Evolutionary conservation across 192 early-diverging fungal species (phyloP).

Genomic region (Dispira parvispora): DNA sequence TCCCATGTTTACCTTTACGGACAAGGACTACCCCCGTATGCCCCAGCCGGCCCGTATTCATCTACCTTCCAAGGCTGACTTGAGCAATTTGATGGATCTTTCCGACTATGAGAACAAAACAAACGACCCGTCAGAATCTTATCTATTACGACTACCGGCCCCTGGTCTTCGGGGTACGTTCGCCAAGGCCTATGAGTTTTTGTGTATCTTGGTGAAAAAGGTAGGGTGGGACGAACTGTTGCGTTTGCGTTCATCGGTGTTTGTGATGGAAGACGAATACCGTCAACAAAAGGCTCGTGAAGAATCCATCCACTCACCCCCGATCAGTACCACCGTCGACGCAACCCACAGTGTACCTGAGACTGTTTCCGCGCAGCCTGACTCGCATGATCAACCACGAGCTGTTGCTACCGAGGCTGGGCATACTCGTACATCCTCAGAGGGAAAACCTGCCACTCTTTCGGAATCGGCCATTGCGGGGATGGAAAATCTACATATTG

Average conservation of each 20-base stretch:
- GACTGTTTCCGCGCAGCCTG: no score
- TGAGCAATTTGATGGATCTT: slow-evolving; percentile 10
- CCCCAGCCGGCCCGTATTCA: slow-evolving; percentile 76
- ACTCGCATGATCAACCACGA: no score
- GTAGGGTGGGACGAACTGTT: slow-evolving; percentile 97
- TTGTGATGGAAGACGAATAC: slow-evolving; percentile 99
- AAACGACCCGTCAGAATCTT: slow-evolving; percentile 2
- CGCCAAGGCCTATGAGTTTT: slow-evolving; percentile 64
- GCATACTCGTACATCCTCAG: no score
- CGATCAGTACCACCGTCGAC: no score
- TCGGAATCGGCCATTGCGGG: no score
- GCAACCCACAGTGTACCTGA: no score
- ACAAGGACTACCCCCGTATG: slow-evolving; percentile 79
- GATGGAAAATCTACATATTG: no score
- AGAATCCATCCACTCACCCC: slow-evolving; percentile 19
- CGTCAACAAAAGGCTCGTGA: slow-evolving; percentile 49
- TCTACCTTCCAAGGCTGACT: slow-evolving; percentile 52
- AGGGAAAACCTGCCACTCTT: no score
- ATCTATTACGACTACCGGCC: slow-evolving; percentile 66
- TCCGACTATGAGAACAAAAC: slow-evolving; percentile 1
- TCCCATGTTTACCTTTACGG: slow-evolving; percentile 93
- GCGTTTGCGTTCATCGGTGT: slow-evolving; percentile 65
- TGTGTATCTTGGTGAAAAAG: slow-evolving; percentile 61
- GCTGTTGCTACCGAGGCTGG: no score
- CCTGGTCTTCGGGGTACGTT: slow-evolving; percentile 89